phyloP scores from a whole-genome alignment of 106 monocot genomes.

The Apostasia shenzhenica region DNA sequence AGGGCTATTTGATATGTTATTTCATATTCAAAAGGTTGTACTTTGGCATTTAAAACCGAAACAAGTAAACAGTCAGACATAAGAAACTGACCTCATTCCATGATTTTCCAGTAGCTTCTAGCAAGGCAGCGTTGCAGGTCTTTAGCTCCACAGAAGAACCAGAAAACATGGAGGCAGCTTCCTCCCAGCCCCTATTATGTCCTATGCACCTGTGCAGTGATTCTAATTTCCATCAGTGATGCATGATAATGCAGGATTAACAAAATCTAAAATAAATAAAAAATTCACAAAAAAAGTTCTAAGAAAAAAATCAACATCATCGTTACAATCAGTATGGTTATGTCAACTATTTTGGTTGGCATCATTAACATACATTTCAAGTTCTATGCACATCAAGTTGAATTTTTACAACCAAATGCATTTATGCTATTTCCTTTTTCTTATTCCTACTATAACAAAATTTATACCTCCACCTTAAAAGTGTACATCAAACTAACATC shows the following conservation, averaged over 20 bases:
- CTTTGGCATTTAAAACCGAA: background rate
- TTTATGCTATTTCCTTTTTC: too few species aligned
- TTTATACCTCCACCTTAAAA: too few species aligned
- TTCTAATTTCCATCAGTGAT: background rate
- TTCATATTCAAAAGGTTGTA: too few species aligned
- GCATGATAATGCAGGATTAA: background rate
- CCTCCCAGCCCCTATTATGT: conserved; percentile 98
- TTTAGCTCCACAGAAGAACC: conserved; percentile 67
- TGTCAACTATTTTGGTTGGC: too few species aligned
- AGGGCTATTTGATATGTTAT: too few species aligned
- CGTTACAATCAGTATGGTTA: too few species aligned
- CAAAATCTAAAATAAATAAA: background rate
- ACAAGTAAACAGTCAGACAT: background rate
- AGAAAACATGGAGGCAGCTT: conserved; percentile 92
- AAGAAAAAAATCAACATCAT: background rate
- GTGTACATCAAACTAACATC: too few species aligned
- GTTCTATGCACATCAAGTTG: too few species aligned
- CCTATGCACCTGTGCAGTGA: conserved; percentile 85
- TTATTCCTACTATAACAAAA: too few species aligned
- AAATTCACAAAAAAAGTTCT: background rate
- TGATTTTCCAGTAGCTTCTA: conserved; percentile 79
- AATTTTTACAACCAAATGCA: too few species aligned
- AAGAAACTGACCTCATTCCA: conserved; percentile 68
- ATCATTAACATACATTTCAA: too few species aligned
- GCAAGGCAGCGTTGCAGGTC: conserved; percentile 91